Base-by-base conservation (phyloP, 2,329 filamentous ascomycete genomes). In the Trichocomaceae sp. region DNA sequence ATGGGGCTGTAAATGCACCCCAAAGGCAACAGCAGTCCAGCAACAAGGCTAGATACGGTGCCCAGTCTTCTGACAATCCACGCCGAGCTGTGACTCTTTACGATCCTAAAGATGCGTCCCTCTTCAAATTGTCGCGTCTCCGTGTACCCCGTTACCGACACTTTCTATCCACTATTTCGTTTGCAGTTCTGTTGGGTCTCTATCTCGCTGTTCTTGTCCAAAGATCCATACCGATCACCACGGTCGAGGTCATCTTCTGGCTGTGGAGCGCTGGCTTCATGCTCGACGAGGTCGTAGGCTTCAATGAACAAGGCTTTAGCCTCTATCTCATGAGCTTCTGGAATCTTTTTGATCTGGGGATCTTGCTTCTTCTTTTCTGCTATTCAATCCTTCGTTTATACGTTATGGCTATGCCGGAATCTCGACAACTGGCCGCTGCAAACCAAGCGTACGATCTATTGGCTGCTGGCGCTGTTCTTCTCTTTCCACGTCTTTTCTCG, bases 271-370 rank as follows among this genome's bases (percentile, higher is more conserved):
- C 90, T 23, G 92, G 92, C 0, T 96, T 95, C 71, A 95, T 96
- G 90, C 82, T 96, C 31, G 92, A 96, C 65, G 92, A 96, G 72
- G 81, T 97, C 20, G 90, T 96, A 17, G 91, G 91, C 10, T 96
- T 96, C 77, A 96, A 91, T 61, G 92, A 97, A 70, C 90, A 96
- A 72, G 92, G 92, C 2, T 96, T 96, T 69, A 91, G 90, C 37
- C 81, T 97, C 29, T 97, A 96, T 72, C 89, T 96, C 65, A 92
- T 96, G 84, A 95, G 90, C 69, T 93, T 96, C 69, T 96, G 92
- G 92, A 96, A 96, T 69, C 83, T 91, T 37, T 96, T 96, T 69
- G 92, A 96, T 66, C 77, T 96, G 37, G 91, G 91, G 8, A 96
- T 96, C 52, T 75, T 96, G 51, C 74, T 95, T 22, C 77, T 96